These are phyloP conservation scores for Botrytis porri DNA, from an alignment of 2,329 filamentous ascomycete species.

Conservation along the genomic window DNA sequence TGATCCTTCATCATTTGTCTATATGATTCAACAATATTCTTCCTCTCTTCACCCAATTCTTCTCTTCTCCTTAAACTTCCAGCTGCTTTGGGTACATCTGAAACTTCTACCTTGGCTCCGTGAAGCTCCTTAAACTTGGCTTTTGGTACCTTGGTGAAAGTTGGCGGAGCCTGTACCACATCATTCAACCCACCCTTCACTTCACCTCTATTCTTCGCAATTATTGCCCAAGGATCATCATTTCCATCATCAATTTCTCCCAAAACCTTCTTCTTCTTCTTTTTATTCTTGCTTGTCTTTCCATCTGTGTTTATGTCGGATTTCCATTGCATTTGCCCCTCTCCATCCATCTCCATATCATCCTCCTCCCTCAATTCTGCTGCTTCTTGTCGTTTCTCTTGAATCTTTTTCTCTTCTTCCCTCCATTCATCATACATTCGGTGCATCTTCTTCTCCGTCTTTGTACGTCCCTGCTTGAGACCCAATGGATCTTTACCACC, in stretches of 20 bases:
- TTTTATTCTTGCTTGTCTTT: constrained; percentile 22
- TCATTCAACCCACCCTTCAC: constrained; percentile 40
- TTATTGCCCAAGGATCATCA: constrained; percentile 38
- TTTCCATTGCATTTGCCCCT: constrained; percentile 52
- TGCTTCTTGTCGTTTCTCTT: constrained; percentile 35
- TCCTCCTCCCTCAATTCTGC: constrained; percentile 37
- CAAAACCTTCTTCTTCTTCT: constrained; percentile 42
- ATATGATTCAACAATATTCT: constrained; percentile 71
- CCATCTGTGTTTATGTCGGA: constrained; percentile 53
- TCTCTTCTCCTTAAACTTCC: constrained; percentile 71
- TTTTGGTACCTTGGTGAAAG: constrained; percentile 35
- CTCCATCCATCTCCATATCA: constrained; percentile 33
- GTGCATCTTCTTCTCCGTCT: constrained; percentile 80
- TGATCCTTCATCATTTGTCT: constrained; percentile 63
- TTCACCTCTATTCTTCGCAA: constrained; percentile 35
- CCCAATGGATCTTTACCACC: constrained; percentile 62
- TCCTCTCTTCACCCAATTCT: constrained; percentile 66
- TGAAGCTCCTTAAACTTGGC: constrained; percentile 45
- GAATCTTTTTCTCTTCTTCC: constrained; percentile 58
- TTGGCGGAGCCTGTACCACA: constrained; percentile 38
- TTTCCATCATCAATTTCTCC: constrained; percentile 41
- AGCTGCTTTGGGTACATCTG: constrained; percentile 64
- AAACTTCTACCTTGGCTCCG: constrained; percentile 64
- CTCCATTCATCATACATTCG: constrained; percentile 77
- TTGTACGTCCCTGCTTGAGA: constrained; percentile 67